phyloP scores from a whole-genome alignment of 73 alveolate genomes.

The Tetrahymena malaccensis region DNA sequence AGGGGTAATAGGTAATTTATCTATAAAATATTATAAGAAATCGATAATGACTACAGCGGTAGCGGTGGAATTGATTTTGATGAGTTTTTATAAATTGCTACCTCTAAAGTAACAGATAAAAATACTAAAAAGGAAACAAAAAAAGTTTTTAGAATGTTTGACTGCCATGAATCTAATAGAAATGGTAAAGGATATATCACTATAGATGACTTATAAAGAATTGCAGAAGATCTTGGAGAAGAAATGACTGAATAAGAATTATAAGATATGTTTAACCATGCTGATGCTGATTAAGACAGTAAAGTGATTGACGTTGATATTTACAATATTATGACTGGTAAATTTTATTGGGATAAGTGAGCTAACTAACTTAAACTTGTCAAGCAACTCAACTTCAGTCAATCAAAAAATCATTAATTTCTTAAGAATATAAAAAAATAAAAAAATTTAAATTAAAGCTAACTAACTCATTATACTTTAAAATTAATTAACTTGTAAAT shows the following conservation, averaged over 20 bases:
- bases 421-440: no score
- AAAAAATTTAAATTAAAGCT: not conserved
- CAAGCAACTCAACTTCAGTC: no score
- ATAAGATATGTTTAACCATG: slow-evolving; percentile 81
- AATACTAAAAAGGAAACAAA: slow-evolving; percentile 13
- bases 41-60: slow-evolving; percentile 83
- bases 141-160: slow-evolving; percentile 20
- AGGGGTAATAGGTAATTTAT: slow-evolving; percentile 85
- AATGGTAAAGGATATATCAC: slow-evolving; percentile 62
- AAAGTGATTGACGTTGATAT: slow-evolving; percentile 79
- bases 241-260: slow-evolving; percentile 93
- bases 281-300: slow-evolving; percentile 43
- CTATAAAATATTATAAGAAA: slow-evolving; percentile 81
- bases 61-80: slow-evolving; percentile 89
- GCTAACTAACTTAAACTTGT: no score
- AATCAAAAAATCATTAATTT: no score
- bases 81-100: slow-evolving; percentile 74
- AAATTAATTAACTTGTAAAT: no score
- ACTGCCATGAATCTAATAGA: slow-evolving; percentile 13
- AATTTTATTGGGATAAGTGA: not conserved
- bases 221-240: slow-evolving; percentile 88
- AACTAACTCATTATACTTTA: not conserved
- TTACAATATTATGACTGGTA: slow-evolving; percentile 51
- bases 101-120: slow-evolving; percentile 43
- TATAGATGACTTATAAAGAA: slow-evolving; percentile 69